phyloP scores from a whole-genome alignment of 1,284 basidiomycete species.

The Puccinia polysora region DNA sequence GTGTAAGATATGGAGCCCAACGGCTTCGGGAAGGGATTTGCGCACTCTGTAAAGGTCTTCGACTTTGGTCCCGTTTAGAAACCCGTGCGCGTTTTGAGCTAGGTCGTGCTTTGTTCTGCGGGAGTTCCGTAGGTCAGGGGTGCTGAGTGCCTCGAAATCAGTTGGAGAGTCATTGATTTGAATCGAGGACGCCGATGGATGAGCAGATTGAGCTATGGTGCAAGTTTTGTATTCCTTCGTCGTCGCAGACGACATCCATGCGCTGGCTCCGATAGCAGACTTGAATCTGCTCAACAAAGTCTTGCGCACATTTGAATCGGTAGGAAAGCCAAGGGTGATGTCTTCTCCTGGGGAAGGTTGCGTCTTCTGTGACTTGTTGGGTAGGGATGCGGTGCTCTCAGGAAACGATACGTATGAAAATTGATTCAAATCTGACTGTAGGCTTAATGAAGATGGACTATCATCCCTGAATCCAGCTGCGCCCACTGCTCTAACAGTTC shows the following conservation, averaged over 20 bases:
- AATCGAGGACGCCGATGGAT: not conserved
- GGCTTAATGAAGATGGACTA: conserved; percentile 11
- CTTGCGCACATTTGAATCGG: conserved; percentile 4
- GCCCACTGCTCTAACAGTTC: not conserved
- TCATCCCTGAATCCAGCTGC: conserved; percentile 12
- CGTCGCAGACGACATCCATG: conserved; percentile 28
- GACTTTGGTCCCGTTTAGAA: not conserved
- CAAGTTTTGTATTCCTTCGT: conserved; percentile 18
- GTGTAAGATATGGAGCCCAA: not conserved
- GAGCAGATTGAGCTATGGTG: conserved; percentile 16
- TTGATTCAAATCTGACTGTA: not conserved
- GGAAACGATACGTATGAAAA: conserved; percentile 37
- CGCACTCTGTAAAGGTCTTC: conserved; percentile 8
- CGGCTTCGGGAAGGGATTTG: not conserved
- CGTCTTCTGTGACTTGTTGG: not conserved
- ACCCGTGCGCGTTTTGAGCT: conserved; percentile 3
- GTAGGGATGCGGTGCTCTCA: conserved; percentile 3
- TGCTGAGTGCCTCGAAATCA: conserved; percentile 5
- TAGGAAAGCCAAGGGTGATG: not conserved
- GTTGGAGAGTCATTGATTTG: not conserved
- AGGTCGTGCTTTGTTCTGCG: not conserved
- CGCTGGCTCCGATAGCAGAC: conserved; percentile 40
- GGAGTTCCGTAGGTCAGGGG: not conserved
- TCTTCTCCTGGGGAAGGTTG: conserved; percentile 7
- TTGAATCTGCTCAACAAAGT: conserved; percentile 33